These are phyloP conservation scores for Clitoria ternatea DNA, from an alignment of 306 rosid genomes.

Conservation along the genomic window DNA sequence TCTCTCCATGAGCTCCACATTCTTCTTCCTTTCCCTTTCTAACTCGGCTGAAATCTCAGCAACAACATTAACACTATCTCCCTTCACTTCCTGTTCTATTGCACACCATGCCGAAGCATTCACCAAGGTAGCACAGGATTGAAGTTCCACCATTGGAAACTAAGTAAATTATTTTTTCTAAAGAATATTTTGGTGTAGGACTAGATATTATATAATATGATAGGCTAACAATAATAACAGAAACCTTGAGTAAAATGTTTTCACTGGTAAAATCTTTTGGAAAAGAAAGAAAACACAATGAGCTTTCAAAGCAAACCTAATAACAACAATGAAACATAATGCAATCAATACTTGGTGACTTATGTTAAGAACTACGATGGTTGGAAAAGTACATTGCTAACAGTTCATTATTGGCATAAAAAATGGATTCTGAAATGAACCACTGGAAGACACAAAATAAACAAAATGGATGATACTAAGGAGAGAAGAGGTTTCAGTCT, in stretches of 20 bases:
- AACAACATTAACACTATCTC: constrained; percentile 40
- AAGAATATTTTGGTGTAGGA: background rate
- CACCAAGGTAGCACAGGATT: constrained; percentile 53
- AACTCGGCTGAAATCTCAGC: constrained; percentile 64
- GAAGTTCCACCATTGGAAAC: constrained; percentile 56
- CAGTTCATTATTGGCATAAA: background rate
- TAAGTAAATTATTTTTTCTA: constrained; percentile 7
- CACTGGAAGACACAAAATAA: background rate
- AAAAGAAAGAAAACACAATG: background rate
- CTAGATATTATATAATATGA: background rate
- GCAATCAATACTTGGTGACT: background rate
- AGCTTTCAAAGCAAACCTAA: background rate
- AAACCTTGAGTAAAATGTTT: constrained; percentile 17
- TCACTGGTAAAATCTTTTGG: background rate
- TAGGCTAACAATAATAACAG: background rate
- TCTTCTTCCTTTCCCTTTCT: constrained; percentile 69
- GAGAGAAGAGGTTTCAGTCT: background rate
- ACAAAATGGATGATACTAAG: background rate
- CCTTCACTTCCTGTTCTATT: constrained; percentile 55
- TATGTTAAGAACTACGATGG: background rate
- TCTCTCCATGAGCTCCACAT: constrained; percentile 63
- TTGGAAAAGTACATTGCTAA: background rate
- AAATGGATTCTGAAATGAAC: constrained; percentile 13
- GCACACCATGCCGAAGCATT: constrained; percentile 51
- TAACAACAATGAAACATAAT: background rate